A percentile compares a stretch with the other conserved stretches of the same genome.
These are phyloP conservation scores for Cadophora sp. DNA, from an alignment of 2,329 filamentous ascomycete species.

Conservation along the genomic window DNA sequence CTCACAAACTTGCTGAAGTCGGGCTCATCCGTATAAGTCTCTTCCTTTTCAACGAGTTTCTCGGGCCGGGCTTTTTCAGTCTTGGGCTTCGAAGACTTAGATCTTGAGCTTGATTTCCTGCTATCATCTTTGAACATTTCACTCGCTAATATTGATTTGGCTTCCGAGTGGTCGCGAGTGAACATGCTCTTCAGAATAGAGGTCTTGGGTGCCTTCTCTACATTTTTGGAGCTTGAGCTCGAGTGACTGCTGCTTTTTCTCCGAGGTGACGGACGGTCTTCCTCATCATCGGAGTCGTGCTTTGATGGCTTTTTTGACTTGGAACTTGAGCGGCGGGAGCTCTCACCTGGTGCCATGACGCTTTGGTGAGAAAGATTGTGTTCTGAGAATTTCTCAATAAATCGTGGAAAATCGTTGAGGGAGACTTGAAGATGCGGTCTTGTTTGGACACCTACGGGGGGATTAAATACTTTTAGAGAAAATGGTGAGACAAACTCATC, in stretches of 20 bases:
- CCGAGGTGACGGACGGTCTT: not conserved
- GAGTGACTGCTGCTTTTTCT: not conserved
- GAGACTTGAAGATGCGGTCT: not conserved
- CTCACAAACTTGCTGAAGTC: slow-evolving; percentile 4
- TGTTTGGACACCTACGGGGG: not conserved
- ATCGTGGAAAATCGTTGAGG: not conserved
- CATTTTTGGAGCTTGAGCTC: not conserved
- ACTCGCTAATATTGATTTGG: not conserved
- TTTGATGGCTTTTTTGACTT: not conserved
- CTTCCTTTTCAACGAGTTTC: not conserved
- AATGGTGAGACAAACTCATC: not conserved
- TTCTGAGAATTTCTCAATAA: not conserved
- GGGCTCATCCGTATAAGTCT: not conserved
- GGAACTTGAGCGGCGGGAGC: not conserved
- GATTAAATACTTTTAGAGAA: not conserved
- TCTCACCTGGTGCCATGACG: not conserved
- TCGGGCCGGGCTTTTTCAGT: not conserved
- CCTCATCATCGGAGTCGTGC: slow-evolving; percentile 3
- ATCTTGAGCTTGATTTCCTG: not conserved
- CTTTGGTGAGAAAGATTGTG: not conserved
- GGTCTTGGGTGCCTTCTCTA: not conserved
- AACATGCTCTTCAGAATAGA: slow-evolving; percentile 2
- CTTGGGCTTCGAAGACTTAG: not conserved
- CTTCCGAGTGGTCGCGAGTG: not conserved
- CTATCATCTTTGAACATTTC: not conserved